Conservation (phyloP, 1,284 basidiomycete genomes). For the Peniophora sp. region DNA sequence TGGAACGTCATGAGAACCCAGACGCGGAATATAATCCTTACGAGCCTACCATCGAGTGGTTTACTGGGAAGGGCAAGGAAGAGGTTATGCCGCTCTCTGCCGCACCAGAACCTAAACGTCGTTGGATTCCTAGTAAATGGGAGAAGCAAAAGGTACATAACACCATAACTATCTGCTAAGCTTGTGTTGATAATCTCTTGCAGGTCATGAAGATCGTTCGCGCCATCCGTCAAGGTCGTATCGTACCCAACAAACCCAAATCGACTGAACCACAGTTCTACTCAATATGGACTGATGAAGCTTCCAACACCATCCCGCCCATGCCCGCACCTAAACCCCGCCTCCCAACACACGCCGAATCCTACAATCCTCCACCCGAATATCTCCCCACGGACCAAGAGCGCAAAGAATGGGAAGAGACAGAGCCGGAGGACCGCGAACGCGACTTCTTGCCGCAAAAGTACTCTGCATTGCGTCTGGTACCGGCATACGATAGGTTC, state of each 20-base stretch:
- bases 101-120: slow-evolving; percentile 91
- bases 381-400: slow-evolving; percentile 91
- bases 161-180: neutral
- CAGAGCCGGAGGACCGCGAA: slow-evolving; percentile 89
- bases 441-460: slow-evolving; percentile 88
- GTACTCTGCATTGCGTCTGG: slow-evolving; percentile 77
- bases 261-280: slow-evolving; percentile 76
- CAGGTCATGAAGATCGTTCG: slow-evolving; percentile 99
- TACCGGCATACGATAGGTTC: slow-evolving; percentile 88
- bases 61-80: slow-evolving; percentile 92
- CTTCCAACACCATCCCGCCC: slow-evolving; percentile 53
- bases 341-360: slow-evolving; percentile 89
- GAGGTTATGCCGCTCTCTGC: slow-evolving; percentile 89
- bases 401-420: slow-evolving; percentile 76
- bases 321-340: slow-evolving; percentile 90
- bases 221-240: slow-evolving; percentile 93
- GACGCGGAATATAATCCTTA: slow-evolving; percentile 89
- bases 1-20: slow-evolving; percentile 89
- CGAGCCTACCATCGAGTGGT: slow-evolving; percentile 93
- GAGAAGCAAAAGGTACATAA: slow-evolving; percentile 90
- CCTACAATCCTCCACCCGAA: slow-evolving; percentile 97
- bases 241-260: slow-evolving; percentile 84
- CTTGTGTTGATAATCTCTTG: neutral
- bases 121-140: slow-evolving; percentile 99
- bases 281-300: slow-evolving; percentile 80